Evolutionary conservation across 768 basidiomycete species (phyloP), one percentile per base, ranked within the genome.

Genomic region (Pseudohyphozyma bogoriensis): DNA sequence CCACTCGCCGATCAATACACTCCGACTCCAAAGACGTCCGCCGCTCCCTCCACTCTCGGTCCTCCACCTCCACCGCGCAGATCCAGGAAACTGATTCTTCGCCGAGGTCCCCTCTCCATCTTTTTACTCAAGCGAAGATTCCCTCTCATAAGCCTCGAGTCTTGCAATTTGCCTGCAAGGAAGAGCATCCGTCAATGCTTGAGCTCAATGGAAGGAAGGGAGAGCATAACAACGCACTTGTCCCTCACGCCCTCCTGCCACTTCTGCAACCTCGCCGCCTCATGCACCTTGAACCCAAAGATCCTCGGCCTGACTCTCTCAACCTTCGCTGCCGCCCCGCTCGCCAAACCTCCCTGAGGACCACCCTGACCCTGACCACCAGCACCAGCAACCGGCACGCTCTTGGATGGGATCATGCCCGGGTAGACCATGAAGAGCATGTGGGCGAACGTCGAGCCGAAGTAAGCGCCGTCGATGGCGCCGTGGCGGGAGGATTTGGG

Each of bases 381-480:
- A 65, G 68, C 70, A 67, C 51, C 66, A 18, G 64, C 56, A n/a
- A 63, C 53, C 42, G 72, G 72, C 2, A 72, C 73, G 12, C 77
- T 79, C 75, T 95, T 96, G 33, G 84, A 81, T 26, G 93, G 89
- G 45, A 95, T 85, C 65, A 96, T 83, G 49, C 85, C 82, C 0
- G 95, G 92, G 74, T 97, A 96, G 37, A 96, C 90, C 78, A 97
- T 89, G 78, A 92, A 95, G 51, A 96, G 78, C 56, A 99, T 83
- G 73, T 96, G 93, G 0, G 92, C 90, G 78, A 97, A 96, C 1
- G 92, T 95, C 0, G 91, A 93, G 62, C 95, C 95, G 69, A 99
- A 99, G 76, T 93, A 99, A 2, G 95, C 95, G 32, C 95, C 93
- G 72, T 99, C 95, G 72, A 99, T 96, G 39, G 86, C 86, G 51